Base-by-base conservation (phyloP, 768 basidiomycete genomes). In the Pisolithus orientalis region DNA sequence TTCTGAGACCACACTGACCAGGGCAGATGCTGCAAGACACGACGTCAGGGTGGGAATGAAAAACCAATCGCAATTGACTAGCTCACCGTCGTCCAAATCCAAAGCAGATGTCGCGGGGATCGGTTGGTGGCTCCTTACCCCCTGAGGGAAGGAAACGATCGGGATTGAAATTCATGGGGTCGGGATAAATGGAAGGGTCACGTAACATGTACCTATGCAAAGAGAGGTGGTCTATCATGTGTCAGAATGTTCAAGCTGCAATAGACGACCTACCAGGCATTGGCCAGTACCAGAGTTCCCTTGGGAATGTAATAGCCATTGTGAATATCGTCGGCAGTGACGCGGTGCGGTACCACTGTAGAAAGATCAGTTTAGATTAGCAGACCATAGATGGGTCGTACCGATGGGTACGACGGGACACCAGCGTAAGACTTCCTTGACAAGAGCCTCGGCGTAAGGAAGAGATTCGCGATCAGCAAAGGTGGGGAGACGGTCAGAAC, bases 21-120 rank as follows among this genome's bases (percentile, higher is more conserved):
- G 66, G 66, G 49, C 66, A 68, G 39, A 66, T 61, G 11, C 58
- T 65, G 47, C 42, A 24, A 28, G 24, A 29, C 31, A 27, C 21
- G 6, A 39, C 43, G 53, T 39, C 16, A 44, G 24, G 38, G 49
- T 54, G 45, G 43, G 34, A 44, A 31, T 43, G 25, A 28, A 44
- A 53, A 6, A 28, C 51, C 47, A 32, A 50, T 14, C 7, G 47
- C 47, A 53, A 38, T 51, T 51, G 44, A 31, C 9, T 46, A 47
- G 70, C 73, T 17, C 65, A 67, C 62, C 85, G 77, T 67, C 85
- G 72, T 45, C 85, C 85, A 60, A 85, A 88, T 6, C 85, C 85
- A 66, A 86, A 88, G 59, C 79, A 82, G 44, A 82, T 62, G 45
- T 73, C 73, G 50, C 79, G 79, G 53, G 84, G 82, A 64, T 85